Percentiles rank a stretch among this genome's conserved stretches.
These are phyloP conservation scores for Penicillium silybi DNA, from an alignment of 495 filamentous ascomycete genomes.

Conservation along the genomic window DNA sequence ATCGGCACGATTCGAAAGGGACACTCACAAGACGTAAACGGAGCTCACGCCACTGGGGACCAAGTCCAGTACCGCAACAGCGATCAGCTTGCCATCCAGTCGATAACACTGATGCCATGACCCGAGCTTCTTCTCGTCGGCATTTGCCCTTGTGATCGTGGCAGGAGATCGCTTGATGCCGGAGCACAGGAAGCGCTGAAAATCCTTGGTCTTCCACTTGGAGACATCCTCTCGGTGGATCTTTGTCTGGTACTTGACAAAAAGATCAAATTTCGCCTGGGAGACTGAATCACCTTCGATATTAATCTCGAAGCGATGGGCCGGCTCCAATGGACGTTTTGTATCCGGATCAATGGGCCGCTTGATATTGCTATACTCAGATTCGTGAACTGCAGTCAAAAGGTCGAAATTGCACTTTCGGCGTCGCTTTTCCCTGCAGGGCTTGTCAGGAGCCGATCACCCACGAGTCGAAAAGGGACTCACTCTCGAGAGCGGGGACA, in stretches of 20 bases:
- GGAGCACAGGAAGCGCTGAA: constrained; percentile 84
- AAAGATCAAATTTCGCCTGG: constrained; percentile 79
- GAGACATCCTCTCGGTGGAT: constrained; percentile 72
- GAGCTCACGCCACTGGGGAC: constrained; percentile 84
- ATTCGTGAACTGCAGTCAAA: constrained; percentile 65
- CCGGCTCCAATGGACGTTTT: constrained; percentile 61
- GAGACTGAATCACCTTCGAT: constrained; percentile 78
- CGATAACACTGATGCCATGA: constrained; percentile 97
- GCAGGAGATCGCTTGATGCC: constrained; percentile 57
- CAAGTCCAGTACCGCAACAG: constrained; percentile 84
- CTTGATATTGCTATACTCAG: constrained; percentile 55
- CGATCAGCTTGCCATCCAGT: constrained; percentile 82
- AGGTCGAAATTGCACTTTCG: constrained; percentile 75
- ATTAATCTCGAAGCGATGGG: constrained; percentile 72
- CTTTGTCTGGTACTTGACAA: constrained; percentile 77
- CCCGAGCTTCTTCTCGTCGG: constrained; percentile 62
- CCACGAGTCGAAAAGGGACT: constrained; percentile 15
- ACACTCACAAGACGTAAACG: constrained; percentile 78
- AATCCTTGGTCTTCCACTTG: constrained; percentile 64
- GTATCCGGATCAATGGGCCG: constrained; percentile 50
- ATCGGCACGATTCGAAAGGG: background rate
- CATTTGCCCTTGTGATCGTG: constrained; percentile 23
- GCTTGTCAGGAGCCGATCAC: constrained; percentile 7
- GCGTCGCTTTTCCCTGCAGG: constrained; percentile 62
- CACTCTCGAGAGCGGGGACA: constrained; percentile 75